Base-by-base conservation (phyloP, 2,329 filamentous ascomycete genomes). In the Xylariales sp. region DNA sequence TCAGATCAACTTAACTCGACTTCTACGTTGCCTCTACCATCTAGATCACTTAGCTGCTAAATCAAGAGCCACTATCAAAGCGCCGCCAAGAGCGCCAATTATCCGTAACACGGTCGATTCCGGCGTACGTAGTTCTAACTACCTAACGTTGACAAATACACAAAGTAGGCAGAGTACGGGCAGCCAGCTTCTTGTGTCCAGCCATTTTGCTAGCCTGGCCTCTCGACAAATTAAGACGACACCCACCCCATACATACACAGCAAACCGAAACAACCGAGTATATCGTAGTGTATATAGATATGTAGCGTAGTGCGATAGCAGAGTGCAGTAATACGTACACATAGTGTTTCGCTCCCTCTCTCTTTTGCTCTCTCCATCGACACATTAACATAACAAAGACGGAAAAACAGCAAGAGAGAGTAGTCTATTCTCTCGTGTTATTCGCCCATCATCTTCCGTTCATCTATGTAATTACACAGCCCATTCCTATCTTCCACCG, bases 381-480 rank as follows among this genome's bases (percentile, higher is more conserved):
- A 34, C 43, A 48, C 7, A 36, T 28, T 28, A 23, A 57, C 4
- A 50, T 18, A 10, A 23, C 34, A 36, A 36, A 9, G 45, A 28
- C 5, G 14, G 23, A 52, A 16, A 32, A 1, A 4, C 43, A 43
- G n/a, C 12, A 46, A 58, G 36, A 46, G 34, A 62, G 30, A 30
- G 34, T 32, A 30, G 34, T 32, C 16, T 41, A 59, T 65, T 59
- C 39, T 43, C 39, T 53, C 55, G 46, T 14, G 14, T 45, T 59
- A 54, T 54, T 48, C 55, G n/a, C 50, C 57, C 18, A n/a, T 61
- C 63, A 45, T 61, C 56, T 36, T 65, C 52, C 46, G 30, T 39
- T 32, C 49, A 43, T 66, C 54, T 68, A 65, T 58, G 62, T 57
- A 69, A 52, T 39, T 65, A 62, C 46, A 65, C 55, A 58, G 12